Evolutionary conservation across 495 filamentous ascomycete genomes (phyloP), one percentile per base, ranked within the genome.

Genomic region (Hypomontagnella submonticulosa): DNA sequence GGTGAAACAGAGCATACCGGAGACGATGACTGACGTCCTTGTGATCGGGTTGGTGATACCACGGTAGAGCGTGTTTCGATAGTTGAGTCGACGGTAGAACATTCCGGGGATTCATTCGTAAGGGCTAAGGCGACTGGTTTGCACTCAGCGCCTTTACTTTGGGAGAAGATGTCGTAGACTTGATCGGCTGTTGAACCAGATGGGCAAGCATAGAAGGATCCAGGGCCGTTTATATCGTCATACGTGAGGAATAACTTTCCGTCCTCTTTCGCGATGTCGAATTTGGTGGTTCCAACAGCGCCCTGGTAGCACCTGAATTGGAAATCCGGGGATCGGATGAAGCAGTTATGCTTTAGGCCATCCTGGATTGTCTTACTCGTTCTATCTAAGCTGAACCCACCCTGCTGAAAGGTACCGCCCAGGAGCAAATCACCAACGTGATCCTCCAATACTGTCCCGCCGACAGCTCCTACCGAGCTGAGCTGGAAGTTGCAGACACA

Each of bases 241-340:
- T 74, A 72, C 15, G 59, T 66, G 41, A 74, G 71, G 16, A 68
- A 66, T 3, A 47, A 42, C 34, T 54, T 60, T 8, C 66, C 66
- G 42, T 61, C 43, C 4, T 33, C 10, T 4, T 47, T 37, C 18
- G 52, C 19, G 36, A 72, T 47, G 23, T 60, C 57, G 57, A 74
- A 74, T 33, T 37, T 41, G 6, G 66, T 74, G 16, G 46, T 56
- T 5, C 69, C 69, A 12, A 70, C 44, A 15, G 62, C 42, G 32
- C 70, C 70, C 13, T 70, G 64, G 27, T 69, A 69, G 33, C 72
- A 75, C 20, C 67, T 47, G 38, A 75, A 75, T 34, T 73, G 61
- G 33, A 67, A 56, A 5, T 48, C 46, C 7, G 72, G 72, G 4
- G 7, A 63, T 47, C 65, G 60, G 67, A 75, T 73, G 57, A 73